Percentiles rank a stretch among this genome's conserved stretches.
phyloP scores from a whole-genome alignment of 371 early-diverging fungal genomes.

The Actinomortierella wolfii region DNA sequence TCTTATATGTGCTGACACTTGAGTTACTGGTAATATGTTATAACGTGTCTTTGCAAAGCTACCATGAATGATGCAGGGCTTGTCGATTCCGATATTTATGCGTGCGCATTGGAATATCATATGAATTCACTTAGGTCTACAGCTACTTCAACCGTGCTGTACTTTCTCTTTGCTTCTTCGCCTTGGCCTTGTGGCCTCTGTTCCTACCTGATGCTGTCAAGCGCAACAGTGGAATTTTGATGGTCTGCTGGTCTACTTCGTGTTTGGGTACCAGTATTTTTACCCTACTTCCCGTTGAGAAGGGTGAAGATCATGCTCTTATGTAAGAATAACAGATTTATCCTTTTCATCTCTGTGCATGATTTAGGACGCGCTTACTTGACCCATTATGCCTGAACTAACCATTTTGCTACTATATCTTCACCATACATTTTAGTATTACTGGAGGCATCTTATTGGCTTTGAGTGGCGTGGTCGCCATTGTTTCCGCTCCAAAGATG shows the following conservation, averaged over 20 bases:
- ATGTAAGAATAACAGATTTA: constrained; percentile 69
- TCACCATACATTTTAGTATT: no score
- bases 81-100: no score
- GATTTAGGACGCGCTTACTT: neutral
- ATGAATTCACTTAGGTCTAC: constrained; percentile 58
- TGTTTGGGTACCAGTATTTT: constrained; percentile 81
- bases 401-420: neutral
- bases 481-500: constrained; percentile 29
- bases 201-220: constrained; percentile 57
- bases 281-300: constrained; percentile 87
- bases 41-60: no score
- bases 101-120: no score
- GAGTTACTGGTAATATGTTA: constrained; percentile 80
- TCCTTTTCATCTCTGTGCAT: constrained; percentile 1
- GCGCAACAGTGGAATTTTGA: constrained; percentile 47
- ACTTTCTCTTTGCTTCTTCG: constrained; percentile 56
- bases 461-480: constrained; percentile 52
- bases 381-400: neutral
- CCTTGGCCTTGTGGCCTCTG: constrained; percentile 68
- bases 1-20: constrained; percentile 56
- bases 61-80: no score
- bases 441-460: constrained; percentile 54
- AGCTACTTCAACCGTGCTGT: constrained; percentile 78
- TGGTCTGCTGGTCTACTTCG: constrained; percentile 64
- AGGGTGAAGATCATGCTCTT: constrained; percentile 71